Evolutionary conservation across 2,329 filamentous ascomycete genomes (phyloP).

Genomic region (Hymenoscyphus infarciens): DNA sequence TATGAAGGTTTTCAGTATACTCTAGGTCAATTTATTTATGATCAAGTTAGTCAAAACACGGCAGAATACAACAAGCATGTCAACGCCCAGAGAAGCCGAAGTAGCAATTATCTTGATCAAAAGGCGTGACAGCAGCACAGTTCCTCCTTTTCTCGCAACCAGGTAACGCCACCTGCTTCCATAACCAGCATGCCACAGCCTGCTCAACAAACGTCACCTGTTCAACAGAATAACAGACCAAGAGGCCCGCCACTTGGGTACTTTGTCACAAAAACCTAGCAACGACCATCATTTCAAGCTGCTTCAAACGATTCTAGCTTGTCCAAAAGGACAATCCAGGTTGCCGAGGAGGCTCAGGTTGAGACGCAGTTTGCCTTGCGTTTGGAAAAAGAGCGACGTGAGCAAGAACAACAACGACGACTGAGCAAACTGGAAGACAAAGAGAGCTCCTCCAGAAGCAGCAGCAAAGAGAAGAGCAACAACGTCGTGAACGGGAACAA

Average conservation of each 20-base stretch:
- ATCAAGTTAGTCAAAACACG: constrained; percentile 61
- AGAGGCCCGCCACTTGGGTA: constrained; percentile 33
- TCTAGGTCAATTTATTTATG: too few relatives aligned
- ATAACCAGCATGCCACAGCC: constrained; percentile 30
- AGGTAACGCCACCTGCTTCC: constrained; percentile 26
- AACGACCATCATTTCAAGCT: constrained; percentile 27
- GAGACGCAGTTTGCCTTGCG: constrained; percentile 31
- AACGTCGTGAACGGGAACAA: constrained; percentile 18
- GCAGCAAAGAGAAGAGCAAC: constrained; percentile 16
- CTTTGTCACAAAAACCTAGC: constrained; percentile 27
- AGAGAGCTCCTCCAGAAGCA: constrained; percentile 14
- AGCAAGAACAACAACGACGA: constrained; percentile 20
- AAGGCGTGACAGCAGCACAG: constrained; percentile 70
- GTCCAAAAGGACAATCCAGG: constrained; percentile 29
- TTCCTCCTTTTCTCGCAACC: constrained; percentile 49
- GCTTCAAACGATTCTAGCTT: constrained; percentile 19
- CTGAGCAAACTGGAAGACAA: constrained; percentile 7
- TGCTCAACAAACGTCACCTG: constrained; percentile 22
- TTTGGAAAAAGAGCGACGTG: constrained; percentile 25
- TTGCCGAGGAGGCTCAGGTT: constrained; percentile 31
- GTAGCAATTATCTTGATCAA: constrained; percentile 75
- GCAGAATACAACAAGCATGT: constrained; percentile 87
- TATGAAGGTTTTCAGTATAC: constrained; percentile 32
- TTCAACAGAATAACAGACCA: constrained; percentile 22
- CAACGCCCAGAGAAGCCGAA: constrained; percentile 74